Percentiles rank a stretch among this genome's conserved stretches.
Conservation (phyloP, 352 stramenopile genomes). For the Plasmopara halstedii region DNA sequence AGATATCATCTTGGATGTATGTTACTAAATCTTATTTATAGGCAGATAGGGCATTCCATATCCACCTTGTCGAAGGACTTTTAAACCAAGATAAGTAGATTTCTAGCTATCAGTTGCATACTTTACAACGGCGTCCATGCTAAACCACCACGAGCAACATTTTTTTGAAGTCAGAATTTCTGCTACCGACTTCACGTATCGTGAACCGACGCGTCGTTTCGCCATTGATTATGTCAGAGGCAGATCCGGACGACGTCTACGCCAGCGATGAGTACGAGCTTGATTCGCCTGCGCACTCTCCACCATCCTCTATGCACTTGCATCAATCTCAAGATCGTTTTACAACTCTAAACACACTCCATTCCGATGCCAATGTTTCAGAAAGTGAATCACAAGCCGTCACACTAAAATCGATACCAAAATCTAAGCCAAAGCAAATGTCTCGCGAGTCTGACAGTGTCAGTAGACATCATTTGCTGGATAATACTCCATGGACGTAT, state of each 20-base stretch:
- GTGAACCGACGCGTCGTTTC: constrained; percentile 4
- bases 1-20: no score
- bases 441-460: constrained; percentile 4
- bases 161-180: no score
- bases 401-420: constrained; percentile 5
- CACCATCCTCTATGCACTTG: not conserved
- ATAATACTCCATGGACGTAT: constrained; percentile 43
- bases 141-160: no score
- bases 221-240: constrained; percentile 16
- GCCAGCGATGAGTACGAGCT: constrained; percentile 25
- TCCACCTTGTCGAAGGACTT: no score
- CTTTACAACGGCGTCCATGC: no score
- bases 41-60: no score
- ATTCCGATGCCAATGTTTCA: constrained; percentile 3
- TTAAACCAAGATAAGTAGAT: no score
- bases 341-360: not conserved
- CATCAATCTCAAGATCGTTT: not conserved
- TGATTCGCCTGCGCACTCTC: constrained; percentile 14
- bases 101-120: no score
- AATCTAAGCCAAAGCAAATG: constrained; percentile 4
- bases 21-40: no score
- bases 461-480: constrained; percentile 22
- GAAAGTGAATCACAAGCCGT: constrained; percentile 10
- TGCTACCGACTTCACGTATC: not conserved
- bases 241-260: constrained; percentile 16